Evolutionary conservation across 2,329 filamentous ascomycete genomes (phyloP), one percentile per base, ranked within the genome.

Genomic region (Trichothecium sympodiale): DNA sequence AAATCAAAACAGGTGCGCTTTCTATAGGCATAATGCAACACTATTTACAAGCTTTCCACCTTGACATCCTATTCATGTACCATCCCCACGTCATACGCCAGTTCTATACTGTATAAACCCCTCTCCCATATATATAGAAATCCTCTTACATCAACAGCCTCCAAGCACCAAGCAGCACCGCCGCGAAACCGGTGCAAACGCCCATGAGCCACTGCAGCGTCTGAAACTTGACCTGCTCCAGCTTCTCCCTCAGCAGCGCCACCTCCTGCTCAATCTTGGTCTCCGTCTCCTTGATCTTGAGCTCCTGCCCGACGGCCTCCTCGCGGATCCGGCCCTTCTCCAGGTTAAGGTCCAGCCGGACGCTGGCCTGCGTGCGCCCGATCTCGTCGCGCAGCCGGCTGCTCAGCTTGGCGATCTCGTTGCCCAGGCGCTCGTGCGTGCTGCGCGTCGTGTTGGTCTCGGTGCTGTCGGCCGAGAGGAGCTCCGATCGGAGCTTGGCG

Each of bases 201-300:
- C 81, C 88, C 80, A 96, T 95, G 46, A 98, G 65, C 91, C 91
- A 98, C 67, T 98, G 91, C 57, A 98, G 61, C 26, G 91, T 96
- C 54, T 87, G 86, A 62, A 96, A 96, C 69, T 98, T 98, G 58
- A 98, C 91, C 46, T 86, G 83, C 64, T 98, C 91, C 33, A 98
- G 70, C 62, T 93, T 81, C 67, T 96, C 91, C 46, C 86, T 70
- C 53, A 98, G 59, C 23, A 83, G 82, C 29, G 89, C 89, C 36
- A 91, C 87, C 67, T 96, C 91, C 63, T 96, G 89, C 67, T 98
- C 91, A 51, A 98, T 96, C 61, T 93, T 80, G 39, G 88, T 94
- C 65, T 98, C 91, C 10, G 91, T 96, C 71, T 98, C 91, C 67
- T 94, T 95, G 52, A 98, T 86, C 67, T 94, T 93, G 61, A 98